Base-by-base conservation (phyloP, 306 rosid species). In the Corylus americana region DNA sequence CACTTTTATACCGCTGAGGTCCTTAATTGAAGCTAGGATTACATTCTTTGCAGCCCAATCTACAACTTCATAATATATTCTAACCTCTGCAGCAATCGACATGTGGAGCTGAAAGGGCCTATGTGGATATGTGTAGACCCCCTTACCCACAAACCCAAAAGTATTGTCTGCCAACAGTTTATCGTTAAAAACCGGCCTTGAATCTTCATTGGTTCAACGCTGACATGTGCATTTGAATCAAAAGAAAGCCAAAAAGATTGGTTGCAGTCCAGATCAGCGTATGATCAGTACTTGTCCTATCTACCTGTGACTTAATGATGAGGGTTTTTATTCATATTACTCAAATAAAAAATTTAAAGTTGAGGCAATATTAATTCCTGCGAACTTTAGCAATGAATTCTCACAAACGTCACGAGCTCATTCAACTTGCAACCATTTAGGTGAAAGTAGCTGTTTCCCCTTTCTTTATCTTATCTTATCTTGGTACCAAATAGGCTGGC, bases 191-290 rank as follows among this genome's bases (percentile, higher is more conserved):
- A 2, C 63, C 63, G 29, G 5, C 63, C 63, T 57, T 57, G 29
- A 20, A 57, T 57, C 63, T 57, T 20, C 63, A n/a, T 57, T 37
- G 49, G 71, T 66, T 31, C 49, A 66, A 66, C 37, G 71, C 71
- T 66, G 49, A 66, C 71, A 66, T 66, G 13, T 25, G 14, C 47
- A 55, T 59, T 59, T 59, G 67, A 25, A 25, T 10, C 8, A 25
- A 59, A 59, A 59, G 29, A 27, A 62, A 62, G 69, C 35, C 17
- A 31, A n/a, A 42, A 42, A 68, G 72, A 68, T 39, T 42, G 72
- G 25, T 68, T n/a, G 51, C 8, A 10, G 18, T 66, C 49, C 71
- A 66, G 22, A 66, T 37, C 71, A 66, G 25, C 7, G 1, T 35
- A 8, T 66, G 71, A 18, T 42, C 45, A 42, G 22, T 17, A 4